Evolutionary conservation across 2,329 filamentous ascomycete genomes (phyloP).

Genomic region (Drechslerella dactyloides): DNA sequence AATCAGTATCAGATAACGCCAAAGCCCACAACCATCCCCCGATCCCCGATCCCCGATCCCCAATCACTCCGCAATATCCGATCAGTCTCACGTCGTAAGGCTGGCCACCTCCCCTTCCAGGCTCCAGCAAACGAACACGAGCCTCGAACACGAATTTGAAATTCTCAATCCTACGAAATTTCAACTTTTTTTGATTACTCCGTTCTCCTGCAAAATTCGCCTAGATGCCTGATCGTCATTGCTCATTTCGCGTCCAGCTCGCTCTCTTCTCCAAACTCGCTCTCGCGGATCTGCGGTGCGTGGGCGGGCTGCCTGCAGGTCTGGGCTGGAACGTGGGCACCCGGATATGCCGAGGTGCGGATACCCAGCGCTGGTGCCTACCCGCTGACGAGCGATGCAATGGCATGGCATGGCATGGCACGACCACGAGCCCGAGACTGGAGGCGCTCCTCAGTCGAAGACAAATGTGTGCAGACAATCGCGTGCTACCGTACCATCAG

Average conservation of each 20-base stretch:
- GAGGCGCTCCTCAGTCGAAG: neutral
- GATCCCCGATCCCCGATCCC: conserved; percentile 33
- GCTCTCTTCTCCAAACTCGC: neutral
- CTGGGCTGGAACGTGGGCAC: neutral
- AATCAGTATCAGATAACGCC: neutral
- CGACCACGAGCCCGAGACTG: neutral
- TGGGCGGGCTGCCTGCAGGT: neutral
- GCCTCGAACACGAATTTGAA: neutral
- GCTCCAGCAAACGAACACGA: neutral
- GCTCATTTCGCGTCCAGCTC: conserved; percentile 2
- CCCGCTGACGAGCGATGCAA: neutral
- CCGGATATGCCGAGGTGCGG: conserved; percentile 1
- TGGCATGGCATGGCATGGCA: too few relatives aligned
- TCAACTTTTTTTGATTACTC: neutral
- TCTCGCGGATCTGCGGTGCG: neutral
- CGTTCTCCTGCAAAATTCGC: neutral
- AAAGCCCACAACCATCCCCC: too few relatives aligned
- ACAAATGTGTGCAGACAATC: neutral
- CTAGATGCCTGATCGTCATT: neutral
- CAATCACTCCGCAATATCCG: conserved; percentile 21
- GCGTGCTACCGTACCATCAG: conserved; percentile 1
- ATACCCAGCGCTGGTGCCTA: neutral
- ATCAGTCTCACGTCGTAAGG: too few relatives aligned
- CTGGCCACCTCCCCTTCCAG: neutral
- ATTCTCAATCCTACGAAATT: neutral